phyloP scores from a whole-genome alignment of 2,329 filamentous ascomycete species.

The Xylariaceae sp. region DNA sequence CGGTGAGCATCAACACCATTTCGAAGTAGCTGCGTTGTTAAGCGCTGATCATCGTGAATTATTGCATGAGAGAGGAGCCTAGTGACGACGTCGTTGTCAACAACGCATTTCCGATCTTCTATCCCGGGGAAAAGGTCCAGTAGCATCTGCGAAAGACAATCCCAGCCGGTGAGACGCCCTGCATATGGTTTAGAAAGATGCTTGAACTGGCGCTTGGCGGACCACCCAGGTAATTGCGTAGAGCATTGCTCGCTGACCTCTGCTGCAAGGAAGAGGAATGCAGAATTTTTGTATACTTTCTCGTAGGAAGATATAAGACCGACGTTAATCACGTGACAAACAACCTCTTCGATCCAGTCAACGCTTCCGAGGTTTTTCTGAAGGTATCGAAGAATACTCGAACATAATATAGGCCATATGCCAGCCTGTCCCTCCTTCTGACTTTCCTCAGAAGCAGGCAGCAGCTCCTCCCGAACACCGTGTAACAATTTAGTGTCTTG shows the following conservation, averaged over 20 bases:
- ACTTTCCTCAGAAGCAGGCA: too few species aligned
- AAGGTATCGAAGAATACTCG: too few species aligned
- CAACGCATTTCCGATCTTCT: not conserved
- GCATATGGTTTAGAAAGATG: too few species aligned
- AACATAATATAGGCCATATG: too few species aligned
- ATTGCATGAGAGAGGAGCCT: conserved; percentile 4
- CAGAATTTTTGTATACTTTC: not conserved
- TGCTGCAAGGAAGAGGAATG: not conserved
- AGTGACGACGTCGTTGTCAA: not conserved
- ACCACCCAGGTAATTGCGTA: not conserved
- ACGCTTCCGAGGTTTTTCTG: too few species aligned
- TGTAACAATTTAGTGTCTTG: too few species aligned
- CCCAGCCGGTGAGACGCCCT: conserved; percentile 1
- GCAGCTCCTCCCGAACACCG: too few species aligned
- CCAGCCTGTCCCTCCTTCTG: too few species aligned
- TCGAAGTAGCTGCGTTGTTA: not conserved
- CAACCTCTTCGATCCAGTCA: too few species aligned
- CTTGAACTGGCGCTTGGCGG: not conserved
- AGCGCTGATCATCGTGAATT: not conserved
- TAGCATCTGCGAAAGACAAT: not conserved
- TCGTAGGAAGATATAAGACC: not conserved
- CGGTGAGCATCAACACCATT: not conserved
- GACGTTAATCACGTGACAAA: too few species aligned
- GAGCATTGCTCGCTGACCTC: not conserved
- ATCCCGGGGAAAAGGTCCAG: not conserved